Evolutionary conservation across 176 grass and related monocot genomes (phyloP), one percentile per base, ranked within the genome.

Genomic region (Juncus inflexus): DNA sequence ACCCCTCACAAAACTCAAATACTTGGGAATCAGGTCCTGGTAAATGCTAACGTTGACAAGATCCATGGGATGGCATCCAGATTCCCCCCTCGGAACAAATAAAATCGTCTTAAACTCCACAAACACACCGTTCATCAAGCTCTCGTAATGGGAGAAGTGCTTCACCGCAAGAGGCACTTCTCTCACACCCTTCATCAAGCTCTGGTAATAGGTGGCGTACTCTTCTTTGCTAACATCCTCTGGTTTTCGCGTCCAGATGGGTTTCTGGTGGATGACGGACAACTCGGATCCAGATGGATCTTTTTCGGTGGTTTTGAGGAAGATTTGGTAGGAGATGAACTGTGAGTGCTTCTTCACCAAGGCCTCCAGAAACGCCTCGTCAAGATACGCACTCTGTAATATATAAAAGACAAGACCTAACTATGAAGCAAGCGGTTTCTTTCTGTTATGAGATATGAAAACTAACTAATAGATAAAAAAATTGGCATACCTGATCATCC

Each of bases 41-140:
- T 84, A 97, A 75, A 91, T 91, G 51, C 91, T 87, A 87, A 97
- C 91, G 67, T 91, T 97, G 79, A 97, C 80, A 45, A 97, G 91
- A 52, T 91, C 84, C 9, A 89, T 35, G 12, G 92, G 84, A 77
- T 91, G 91, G 75, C 88, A 97, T 72, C 91, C 92, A 5, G 91
- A 87, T 72, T 97, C 84, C 7, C 87, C 92, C 66, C 91, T 28
- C 19, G 19, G 19, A 28, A 28, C 19, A 28, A 28, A 28, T 28
- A 28, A 28, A 28, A 28, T 28, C 92, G 12, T 91, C 87, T 40
- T 28, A 1, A 28, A 28, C 19, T 28, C 19, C 19, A 28, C 19
- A 28, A 28, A 28, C 19, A 28, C 19, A 28, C 19, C 19, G 19
- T 28, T 28, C 1, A 28, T 28, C 19, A 28, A 28, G 19, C 19